These are phyloP conservation scores for Penicillium tannophilum DNA, from an alignment of 495 filamentous ascomycete species.

Conservation along the genomic window DNA sequence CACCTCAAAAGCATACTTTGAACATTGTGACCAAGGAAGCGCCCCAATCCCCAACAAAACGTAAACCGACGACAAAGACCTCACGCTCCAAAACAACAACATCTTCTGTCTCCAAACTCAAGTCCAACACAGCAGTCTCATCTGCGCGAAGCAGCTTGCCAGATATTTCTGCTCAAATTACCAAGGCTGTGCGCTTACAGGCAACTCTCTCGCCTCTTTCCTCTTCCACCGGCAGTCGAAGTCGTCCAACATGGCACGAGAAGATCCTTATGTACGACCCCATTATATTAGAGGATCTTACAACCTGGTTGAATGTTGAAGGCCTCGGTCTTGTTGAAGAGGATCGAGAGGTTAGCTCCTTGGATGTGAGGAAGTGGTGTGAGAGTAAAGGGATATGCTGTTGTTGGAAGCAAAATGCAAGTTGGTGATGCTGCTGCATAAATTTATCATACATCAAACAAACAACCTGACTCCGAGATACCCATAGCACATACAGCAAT, in stretches of 20 bases:
- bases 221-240: constrained; percentile 12
- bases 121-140: constrained; percentile 5
- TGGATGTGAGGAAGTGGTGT: constrained; percentile 80
- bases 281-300: constrained; percentile 83
- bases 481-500: not conserved
- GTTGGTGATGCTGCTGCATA: constrained; percentile 16
- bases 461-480: not conserved
- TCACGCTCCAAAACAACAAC: constrained; percentile 6
- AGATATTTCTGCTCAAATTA: constrained; percentile 63
- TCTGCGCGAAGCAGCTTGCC: constrained; percentile 21
- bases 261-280: constrained; percentile 95
- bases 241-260: constrained; percentile 71
- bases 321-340: constrained; percentile 62
- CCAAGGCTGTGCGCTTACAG: constrained; percentile 61
- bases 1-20: constrained; percentile 10
- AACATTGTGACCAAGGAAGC: constrained; percentile 18
- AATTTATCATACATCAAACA: not conserved
- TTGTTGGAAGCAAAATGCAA: constrained; percentile 36
- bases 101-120: constrained; percentile 1
- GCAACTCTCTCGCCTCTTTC: constrained; percentile 37
- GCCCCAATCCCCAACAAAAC: constrained; percentile 14
- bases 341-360: constrained; percentile 63
- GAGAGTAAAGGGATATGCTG: constrained; percentile 80
- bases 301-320: constrained; percentile 78
- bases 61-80: constrained; percentile 16